phyloP scores from a whole-genome alignment of 192 early-diverging fungal species.

The Entomortierella beljakovae region DNA sequence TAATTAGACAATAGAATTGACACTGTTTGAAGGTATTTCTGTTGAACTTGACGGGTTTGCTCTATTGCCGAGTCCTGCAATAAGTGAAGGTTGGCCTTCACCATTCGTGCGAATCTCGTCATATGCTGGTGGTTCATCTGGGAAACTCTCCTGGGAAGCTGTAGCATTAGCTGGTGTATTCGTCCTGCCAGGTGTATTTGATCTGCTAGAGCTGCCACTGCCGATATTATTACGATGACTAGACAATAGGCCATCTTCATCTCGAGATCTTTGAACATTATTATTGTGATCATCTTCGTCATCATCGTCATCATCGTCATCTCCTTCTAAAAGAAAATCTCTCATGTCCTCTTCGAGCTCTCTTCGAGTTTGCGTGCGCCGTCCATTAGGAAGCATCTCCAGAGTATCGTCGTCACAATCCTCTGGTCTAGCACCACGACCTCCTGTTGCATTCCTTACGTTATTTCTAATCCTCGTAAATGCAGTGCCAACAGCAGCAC shows the following conservation, averaged over 20 bases:
- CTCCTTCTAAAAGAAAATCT: conserved; percentile 44
- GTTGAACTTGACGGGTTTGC: not conserved
- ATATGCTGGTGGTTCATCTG: conserved; percentile 48
- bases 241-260: conserved; percentile 45
- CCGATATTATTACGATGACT: conserved; percentile 23
- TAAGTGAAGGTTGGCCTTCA: conserved; percentile 10
- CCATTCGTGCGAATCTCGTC: conserved; percentile 35
- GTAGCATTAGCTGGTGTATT: conserved; percentile 6
- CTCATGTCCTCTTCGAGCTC: conserved; percentile 53
- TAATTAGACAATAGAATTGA: too few relatives aligned
- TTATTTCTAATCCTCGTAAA: conserved; percentile 49
- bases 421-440: conserved; percentile 13
- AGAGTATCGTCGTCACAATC: conserved; percentile 41
- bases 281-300: conserved; percentile 14
- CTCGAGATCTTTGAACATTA: conserved; percentile 15
- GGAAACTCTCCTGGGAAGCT: conserved; percentile 7
- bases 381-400: conserved; percentile 53
- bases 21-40: too few relatives aligned
- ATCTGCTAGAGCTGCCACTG: not conserved
- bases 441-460: conserved; percentile 33
- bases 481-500: conserved; percentile 47
- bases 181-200: not conserved
- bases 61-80: conserved; percentile 18
- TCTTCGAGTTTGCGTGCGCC: conserved; percentile 37
- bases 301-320: conserved; percentile 43